Evolutionary conservation across 202 grass and related monocot genomes (phyloP).

Genomic region (Setaria italica): DNA sequence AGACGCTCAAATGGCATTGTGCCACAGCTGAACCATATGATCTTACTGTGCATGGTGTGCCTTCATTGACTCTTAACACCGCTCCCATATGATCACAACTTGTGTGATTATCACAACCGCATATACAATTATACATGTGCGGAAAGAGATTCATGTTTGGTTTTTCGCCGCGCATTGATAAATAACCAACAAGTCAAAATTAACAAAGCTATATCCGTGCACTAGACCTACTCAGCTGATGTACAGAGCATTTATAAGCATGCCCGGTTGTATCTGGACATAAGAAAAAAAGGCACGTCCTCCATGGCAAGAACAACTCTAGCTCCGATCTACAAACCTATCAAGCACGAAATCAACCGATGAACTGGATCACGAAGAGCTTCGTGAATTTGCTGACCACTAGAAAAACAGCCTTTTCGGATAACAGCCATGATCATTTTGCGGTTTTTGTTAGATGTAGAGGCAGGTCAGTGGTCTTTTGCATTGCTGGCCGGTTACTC

Average conservation of each 20-base stretch:
- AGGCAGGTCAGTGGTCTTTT: conserved; percentile 13
- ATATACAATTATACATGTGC: too few relatives aligned
- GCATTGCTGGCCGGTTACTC: conserved; percentile 42
- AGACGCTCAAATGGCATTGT: too few relatives aligned
- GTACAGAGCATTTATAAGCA: background rate
- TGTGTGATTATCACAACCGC: too few relatives aligned
- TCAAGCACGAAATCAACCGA: background rate
- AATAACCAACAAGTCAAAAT: conserved; percentile 21
- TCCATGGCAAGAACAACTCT: conserved; percentile 2
- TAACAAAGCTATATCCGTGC: conserved; percentile 28
- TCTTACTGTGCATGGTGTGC: too few relatives aligned
- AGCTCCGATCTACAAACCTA: conserved; percentile 38
- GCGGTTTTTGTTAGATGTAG: conserved; percentile 29
- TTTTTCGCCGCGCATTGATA: too few relatives aligned
- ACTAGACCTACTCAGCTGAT: conserved; percentile 30
- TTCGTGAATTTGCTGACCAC: background rate
- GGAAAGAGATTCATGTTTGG: too few relatives aligned
- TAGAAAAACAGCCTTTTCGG: background rate
- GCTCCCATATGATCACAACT: too few relatives aligned
- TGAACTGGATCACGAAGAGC: background rate
- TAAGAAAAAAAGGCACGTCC: background rate
- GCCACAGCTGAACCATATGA: too few relatives aligned
- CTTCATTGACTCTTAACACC: too few relatives aligned
- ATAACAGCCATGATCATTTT: background rate
- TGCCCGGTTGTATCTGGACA: conserved; percentile 2